Base-by-base conservation (phyloP, 2,329 filamentous ascomycete species). In the Penicillium crustosum region DNA sequence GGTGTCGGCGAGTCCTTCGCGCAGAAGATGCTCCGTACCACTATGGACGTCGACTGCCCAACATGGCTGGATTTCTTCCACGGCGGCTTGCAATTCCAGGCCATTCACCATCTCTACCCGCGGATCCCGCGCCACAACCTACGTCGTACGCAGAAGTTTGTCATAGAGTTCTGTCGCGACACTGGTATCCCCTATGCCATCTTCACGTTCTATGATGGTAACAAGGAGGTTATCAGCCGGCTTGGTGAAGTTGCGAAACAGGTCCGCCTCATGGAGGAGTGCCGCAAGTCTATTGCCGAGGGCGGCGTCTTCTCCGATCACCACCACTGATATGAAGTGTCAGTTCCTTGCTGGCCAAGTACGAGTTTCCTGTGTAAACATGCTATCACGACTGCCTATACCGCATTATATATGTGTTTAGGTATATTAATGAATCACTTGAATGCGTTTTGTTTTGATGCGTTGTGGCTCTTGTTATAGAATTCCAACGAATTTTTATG, bases 31-130 rank as follows among this genome's bases (percentile, higher is more conserved):
- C 81, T 96, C 45, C 87, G 93, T 65, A 96, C 92, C 1, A 96
- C 92, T 13, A 96, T 96, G 91, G 91, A 96, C 63, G 87, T 96
- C 23, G 91, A 94, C 71, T 96, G 91, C 70, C 90, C 91, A 0
- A 81, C 83, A 13, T 96, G 92, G 91, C 81, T 96, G 13, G 91
- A 96, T 71, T 96, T 92, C 71, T 84, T 96, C 74, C 91, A 96
- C 66, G 91, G 91, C 23, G 92, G 91, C 4, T 78, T 96, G 61
- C 92, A 96, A 73, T 96, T 96, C 75, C 91, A 96, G 74, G 91
- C 88, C 8, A 88, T 96, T 51, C 91, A 96, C 70, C 91, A 96
- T 71, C 78, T 96, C 23, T 96, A 88, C 70, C 91, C 91, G 2
- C 84, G 91, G 12, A 86, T 96, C 61, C 92, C 92, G 10, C 82